A percentile compares a stretch with the other conserved stretches of the same genome.
Conservation (phyloP, 306 rosid genomes). For the Medicago truncatula region MtrunA17r5.0-ANR NC_053045.1:60566501-60567000, state of each 20-base stretch:
- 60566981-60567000: neutral
- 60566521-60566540: conserved; percentile 65
- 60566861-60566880: conserved; percentile 4
- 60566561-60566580: conserved; percentile 59
- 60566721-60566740: conserved; percentile 5
- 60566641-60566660: conserved; percentile 40
- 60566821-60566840: neutral
- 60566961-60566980: neutral
- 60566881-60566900: neutral
- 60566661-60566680: conserved; percentile 1
- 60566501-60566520: conserved; percentile 74
- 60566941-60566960: neutral
- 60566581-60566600: conserved; percentile 52
- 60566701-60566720: neutral
- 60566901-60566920: neutral
- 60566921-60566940: neutral
- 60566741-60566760: neutral
- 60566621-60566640: conserved; percentile 39
- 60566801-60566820: conserved; percentile 8
- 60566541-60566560: conserved; percentile 74
- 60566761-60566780: neutral
- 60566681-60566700: neutral
- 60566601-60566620: conserved; percentile 56
- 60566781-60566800: neutral
- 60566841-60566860: conserved; percentile 18